A percentile compares a stretch with the other conserved stretches of the same genome.
Conservation (phyloP, 140 eudicot genomes). For the Senecio squalidus region DNA sequence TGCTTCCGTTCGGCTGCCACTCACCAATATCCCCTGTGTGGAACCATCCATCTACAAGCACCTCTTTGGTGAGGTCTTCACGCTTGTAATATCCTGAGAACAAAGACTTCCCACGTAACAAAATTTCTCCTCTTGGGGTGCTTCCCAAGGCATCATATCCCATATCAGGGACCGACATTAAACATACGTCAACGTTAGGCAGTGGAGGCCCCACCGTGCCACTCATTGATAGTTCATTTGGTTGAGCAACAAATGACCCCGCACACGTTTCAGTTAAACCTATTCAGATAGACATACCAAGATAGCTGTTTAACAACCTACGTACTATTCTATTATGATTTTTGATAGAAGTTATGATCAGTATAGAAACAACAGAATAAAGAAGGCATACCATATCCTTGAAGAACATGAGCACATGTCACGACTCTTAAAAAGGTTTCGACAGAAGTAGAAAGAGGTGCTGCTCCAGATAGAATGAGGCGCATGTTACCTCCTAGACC, state of each 20-base stretch:
- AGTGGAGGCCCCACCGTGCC: constrained; percentile 97
- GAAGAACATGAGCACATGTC: constrained; percentile 93
- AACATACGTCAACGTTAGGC: constrained; percentile 80
- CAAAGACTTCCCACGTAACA: constrained; percentile 68
- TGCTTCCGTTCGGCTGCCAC: constrained; percentile 93
- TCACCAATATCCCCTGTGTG: constrained; percentile 99
- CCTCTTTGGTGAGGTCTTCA: constrained; percentile 83
- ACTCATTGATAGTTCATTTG: constrained; percentile 62
- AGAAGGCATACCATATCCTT: constrained; percentile 99
- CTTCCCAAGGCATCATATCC: constrained; percentile 71
- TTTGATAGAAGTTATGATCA: no score
- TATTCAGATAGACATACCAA: constrained; percentile 15
- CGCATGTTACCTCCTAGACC: constrained; percentile 92
- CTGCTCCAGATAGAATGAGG: constrained; percentile 90
- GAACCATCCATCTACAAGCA: constrained; percentile 85
- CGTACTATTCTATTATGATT: no score
- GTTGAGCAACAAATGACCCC: constrained; percentile 78
- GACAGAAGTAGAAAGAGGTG: constrained; percentile 80
- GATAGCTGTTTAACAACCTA: neutral
- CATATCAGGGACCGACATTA: constrained; percentile 96
- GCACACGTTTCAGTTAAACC: constrained; percentile 98
- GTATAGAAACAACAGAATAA: no score
- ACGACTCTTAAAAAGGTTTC: constrained; percentile 88
- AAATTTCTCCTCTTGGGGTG: constrained; percentile 84
- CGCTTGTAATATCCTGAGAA: constrained; percentile 90